phyloP scores from a whole-genome alignment of 2,329 filamentous ascomycete genomes.

The Botrytis sinoallii region DNA sequence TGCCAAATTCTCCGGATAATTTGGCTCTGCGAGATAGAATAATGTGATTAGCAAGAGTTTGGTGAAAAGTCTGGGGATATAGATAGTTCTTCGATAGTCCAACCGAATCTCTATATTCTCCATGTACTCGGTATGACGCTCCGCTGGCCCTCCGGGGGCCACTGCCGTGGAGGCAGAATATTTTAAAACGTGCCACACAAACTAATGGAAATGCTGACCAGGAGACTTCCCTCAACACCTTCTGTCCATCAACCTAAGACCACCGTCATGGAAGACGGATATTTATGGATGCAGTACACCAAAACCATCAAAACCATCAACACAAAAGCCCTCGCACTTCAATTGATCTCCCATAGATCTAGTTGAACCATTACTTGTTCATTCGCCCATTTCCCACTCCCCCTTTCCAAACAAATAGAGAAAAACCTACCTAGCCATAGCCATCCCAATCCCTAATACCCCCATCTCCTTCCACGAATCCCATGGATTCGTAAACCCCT shows the following conservation, averaged over 20 bases:
- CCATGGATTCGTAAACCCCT: conserved; percentile 57
- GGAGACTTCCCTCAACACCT: not conserved
- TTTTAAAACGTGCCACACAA: not conserved
- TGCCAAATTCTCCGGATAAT: conserved; percentile 29
- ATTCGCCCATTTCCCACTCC: not conserved
- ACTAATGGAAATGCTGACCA: not conserved
- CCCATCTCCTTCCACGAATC: conserved; percentile 46
- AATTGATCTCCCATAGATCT: not conserved
- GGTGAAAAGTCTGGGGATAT: not conserved
- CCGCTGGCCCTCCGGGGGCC: not conserved
- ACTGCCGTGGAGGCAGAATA: not conserved
- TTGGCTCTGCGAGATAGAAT: not conserved
- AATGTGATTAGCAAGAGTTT: not conserved
- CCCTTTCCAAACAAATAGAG: not conserved
- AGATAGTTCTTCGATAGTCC: not conserved
- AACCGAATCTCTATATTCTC: no score
- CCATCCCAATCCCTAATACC: conserved; percentile 36
- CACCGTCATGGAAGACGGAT: not conserved
- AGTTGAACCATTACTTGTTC: not conserved
- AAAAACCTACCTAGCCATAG: conserved; percentile 41
- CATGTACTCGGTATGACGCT: not conserved
- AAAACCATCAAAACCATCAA: not conserved
- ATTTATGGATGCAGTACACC: not conserved
- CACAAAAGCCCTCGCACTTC: not conserved
- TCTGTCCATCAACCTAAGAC: not conserved